Evolutionary conservation across 2,329 filamentous ascomycete genomes (phyloP), one percentile per base, ranked within the genome.

Genomic region (Aureobasidium sp.): DNA sequence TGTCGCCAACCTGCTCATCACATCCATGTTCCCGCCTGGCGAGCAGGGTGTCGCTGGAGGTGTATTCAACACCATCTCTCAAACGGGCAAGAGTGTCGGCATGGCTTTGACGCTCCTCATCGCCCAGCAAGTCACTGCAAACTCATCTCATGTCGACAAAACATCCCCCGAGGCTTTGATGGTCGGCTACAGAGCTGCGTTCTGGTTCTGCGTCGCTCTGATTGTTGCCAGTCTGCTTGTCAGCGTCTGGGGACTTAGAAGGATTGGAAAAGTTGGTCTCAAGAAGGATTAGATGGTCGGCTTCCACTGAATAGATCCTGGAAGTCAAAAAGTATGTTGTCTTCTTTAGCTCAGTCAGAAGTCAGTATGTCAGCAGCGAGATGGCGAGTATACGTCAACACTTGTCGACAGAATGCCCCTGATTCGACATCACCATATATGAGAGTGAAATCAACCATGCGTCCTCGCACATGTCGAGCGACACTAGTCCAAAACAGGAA

Each of bases 11-110:
- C 59, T 75, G 1, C 60, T 75, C 44, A 71, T 75, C 44, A 70
- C 71, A 0, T 65, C 64, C 1, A 66, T 67, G 6, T 74, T 75
- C 55, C 68, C 71, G 0, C 48, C 61, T 0, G 62, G 63, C 34
- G 72, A 67, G 1, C 73, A 76, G 54, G 71, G 63, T 2, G 61
- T 75, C 1, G 73, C 70, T 1, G 72, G 72, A 1, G 71, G 69
- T 14, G 72, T 75, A 0, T 74, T 74, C 62, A 74, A 73, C 51
- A 74, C 70, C 0, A 61, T 71, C 39, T 59, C 69, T 21, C 67
- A 76, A 60, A 65, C 74, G 56, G 69, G 72, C 19, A 70, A 71
- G 57, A 63, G 62, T 29, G 63, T 74, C 3, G 68, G 69, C 2
- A 54, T 73, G 11, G 69, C 69, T 1, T 64, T 68, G 32, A 68